Conservation (phyloP, 768 basidiomycete species). For the Suillus spraguei region DNA sequence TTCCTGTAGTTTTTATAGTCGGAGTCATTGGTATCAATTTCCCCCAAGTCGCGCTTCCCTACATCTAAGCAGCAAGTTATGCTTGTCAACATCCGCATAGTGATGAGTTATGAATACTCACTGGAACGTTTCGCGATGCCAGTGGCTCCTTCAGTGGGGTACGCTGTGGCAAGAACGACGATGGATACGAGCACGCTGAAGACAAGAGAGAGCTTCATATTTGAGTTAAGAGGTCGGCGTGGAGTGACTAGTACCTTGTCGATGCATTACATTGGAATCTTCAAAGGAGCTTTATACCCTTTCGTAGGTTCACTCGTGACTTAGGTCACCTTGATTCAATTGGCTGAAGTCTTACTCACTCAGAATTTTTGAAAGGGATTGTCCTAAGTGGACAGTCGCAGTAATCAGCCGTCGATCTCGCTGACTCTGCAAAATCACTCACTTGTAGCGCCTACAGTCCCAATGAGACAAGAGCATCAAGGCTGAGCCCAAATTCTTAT, state of each 20-base stretch:
- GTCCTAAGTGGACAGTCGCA: not conserved
- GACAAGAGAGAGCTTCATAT: not conserved
- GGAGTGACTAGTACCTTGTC: not conserved
- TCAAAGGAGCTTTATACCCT: not conserved
- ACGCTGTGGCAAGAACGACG: not conserved
- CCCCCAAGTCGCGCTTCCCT: too few relatives aligned
- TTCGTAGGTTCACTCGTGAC: not conserved
- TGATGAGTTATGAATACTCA: too few relatives aligned
- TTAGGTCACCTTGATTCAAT: not conserved
- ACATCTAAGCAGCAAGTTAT: too few relatives aligned
- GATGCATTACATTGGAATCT: not conserved
- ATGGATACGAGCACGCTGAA: not conserved
- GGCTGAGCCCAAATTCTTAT: not conserved
- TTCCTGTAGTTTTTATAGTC: too few relatives aligned
- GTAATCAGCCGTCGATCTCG: not conserved
- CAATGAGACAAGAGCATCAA: not conserved
- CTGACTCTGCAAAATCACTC: not conserved
- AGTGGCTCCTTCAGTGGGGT: not conserved
- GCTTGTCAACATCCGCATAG: too few relatives aligned
- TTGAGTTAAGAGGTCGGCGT: not conserved
- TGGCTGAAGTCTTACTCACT: not conserved
- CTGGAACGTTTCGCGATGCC: too few relatives aligned
- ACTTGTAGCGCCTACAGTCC: not conserved
- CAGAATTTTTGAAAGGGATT: not conserved
- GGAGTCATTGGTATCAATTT: too few relatives aligned